A percentile compares a stretch with the other conserved stretches of the same genome.
phyloP scores from a whole-genome alignment of 768 basidiomycete species.

The Agaricus sinodeliciosus region DNA sequence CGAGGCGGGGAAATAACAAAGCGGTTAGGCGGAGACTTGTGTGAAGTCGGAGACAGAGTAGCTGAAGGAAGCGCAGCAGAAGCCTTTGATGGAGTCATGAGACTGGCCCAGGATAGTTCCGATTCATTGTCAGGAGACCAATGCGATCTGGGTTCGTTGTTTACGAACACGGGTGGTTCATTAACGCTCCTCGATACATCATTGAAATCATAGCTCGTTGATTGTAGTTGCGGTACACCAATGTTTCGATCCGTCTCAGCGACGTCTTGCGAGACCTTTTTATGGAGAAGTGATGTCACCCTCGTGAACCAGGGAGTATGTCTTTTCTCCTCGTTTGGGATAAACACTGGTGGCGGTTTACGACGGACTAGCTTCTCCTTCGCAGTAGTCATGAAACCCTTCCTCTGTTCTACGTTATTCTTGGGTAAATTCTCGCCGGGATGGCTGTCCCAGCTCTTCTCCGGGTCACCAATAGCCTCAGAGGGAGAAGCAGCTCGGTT shows the following conservation, averaged over 20 bases:
- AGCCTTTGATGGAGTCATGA: constrained; percentile 3
- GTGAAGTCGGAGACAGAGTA: constrained; percentile 14
- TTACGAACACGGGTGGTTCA: not conserved
- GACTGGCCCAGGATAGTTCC: not conserved
- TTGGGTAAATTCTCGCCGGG: constrained; percentile 12
- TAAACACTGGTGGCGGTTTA: constrained; percentile 6
- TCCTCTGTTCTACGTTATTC: constrained; percentile 14
- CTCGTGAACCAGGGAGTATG: constrained; percentile 29
- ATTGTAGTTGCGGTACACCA: constrained; percentile 4
- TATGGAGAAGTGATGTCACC: constrained; percentile 20
- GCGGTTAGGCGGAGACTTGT: constrained; percentile 10
- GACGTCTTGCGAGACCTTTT: constrained; percentile 15
- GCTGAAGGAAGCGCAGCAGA: constrained; percentile 15
- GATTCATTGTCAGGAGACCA: constrained; percentile 8
- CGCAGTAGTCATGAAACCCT: constrained; percentile 10
- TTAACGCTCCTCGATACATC: not conserved
- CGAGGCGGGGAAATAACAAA: constrained; percentile 1
- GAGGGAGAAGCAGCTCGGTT: not conserved
- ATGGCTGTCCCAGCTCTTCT: constrained; percentile 2
- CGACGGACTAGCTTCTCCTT: constrained; percentile 2
- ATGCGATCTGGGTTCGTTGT: constrained; percentile 9
- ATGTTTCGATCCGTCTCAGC: constrained; percentile 8
- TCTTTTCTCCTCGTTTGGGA: constrained; percentile 2
- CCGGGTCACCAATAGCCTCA: not conserved
- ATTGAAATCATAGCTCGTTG: constrained; percentile 8